Base-by-base conservation (phyloP, 345 rosid genomes). In the Salix purpurea region DNA sequence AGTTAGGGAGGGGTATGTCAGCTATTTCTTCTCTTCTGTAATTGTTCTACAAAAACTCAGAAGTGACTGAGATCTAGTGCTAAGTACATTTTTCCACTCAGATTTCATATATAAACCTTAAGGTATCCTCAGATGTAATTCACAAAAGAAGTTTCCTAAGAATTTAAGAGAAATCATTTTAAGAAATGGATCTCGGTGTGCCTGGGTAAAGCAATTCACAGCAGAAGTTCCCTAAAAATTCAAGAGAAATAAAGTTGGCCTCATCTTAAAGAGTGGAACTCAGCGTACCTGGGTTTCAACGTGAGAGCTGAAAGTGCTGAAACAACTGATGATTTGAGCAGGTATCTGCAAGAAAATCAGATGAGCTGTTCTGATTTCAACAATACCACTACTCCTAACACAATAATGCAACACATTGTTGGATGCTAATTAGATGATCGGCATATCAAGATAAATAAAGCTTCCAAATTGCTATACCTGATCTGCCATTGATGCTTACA, bases 301-400 rank as follows among this genome's bases (percentile, higher is more conserved):
- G 82, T 69, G 42, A 88, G 87, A 2, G 84, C 23, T 64, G 92
- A 83, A 88, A 94, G 97, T 40, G 94, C 90, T 4, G 97, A 86
- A 75, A 90, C 76, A 73, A 92, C 62, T 7, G 95, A 92, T 48
- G 81, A 87, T 80, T 92, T 92, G 24, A 94, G 92, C 58, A 71
- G 76, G 77, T 89, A 90, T 84, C 97, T 91, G 83, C 73, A 21
- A 44, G 18, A 81, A 70, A 34, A 73, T 15, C 6, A 37, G 2
- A 48, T 34, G 21, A 32, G 34, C 3, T 9, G 37, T 28, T 68
- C 39, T 19, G 19, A 67, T 56, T 7, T 16, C 18, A 37, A 21
- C 18, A 50, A 19, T 36, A 54, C 7, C 6, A 5, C 15, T 28
- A 36, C 61, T 5, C 52, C 23, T 9, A 50, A 50, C 56, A 16